Conservation (phyloP, 73 alveolate species). For the Symbiodinium natans region DNA sequence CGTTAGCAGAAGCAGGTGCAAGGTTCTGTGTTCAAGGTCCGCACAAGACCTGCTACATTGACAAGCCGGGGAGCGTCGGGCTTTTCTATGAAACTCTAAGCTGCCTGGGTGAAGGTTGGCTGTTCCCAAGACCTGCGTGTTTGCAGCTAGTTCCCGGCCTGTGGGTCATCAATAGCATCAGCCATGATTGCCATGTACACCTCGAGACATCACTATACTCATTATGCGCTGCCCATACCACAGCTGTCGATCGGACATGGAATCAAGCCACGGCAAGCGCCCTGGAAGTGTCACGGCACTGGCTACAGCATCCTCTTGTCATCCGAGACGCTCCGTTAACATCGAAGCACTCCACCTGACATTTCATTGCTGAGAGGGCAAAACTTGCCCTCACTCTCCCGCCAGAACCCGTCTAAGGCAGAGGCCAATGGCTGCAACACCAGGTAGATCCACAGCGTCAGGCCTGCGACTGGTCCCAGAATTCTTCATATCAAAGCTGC, state of each 20-base stretch:
- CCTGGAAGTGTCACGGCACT: neutral
- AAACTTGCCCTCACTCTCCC: too few relatives aligned
- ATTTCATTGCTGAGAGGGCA: neutral
- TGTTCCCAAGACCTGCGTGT: neutral
- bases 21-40: too few relatives aligned
- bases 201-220: neutral
- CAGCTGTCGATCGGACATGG: too few relatives aligned
- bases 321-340: slow-evolving; percentile 6
- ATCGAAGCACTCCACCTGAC: slow-evolving; percentile 28
- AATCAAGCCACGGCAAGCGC: too few relatives aligned
- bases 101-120: too few relatives aligned
- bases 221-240: too few relatives aligned
- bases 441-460: slow-evolving; percentile 10
- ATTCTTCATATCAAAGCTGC: too few relatives aligned
- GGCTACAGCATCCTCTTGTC: neutral
- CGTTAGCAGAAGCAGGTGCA: too few relatives aligned
- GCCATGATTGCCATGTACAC: slow-evolving; percentile 33
- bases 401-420: slow-evolving; percentile 1
- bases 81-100: too few relatives aligned
- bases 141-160: slow-evolving; percentile 10
- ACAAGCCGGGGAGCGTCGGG: too few relatives aligned
- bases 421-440: neutral
- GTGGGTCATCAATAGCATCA: slow-evolving; percentile 45
- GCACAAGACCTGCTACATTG: too few relatives aligned
- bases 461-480: neutral